These are phyloP conservation scores for Linnemannia zychae DNA, from an alignment of 192 early-diverging fungal genomes.

Conservation along the genomic window DNA sequence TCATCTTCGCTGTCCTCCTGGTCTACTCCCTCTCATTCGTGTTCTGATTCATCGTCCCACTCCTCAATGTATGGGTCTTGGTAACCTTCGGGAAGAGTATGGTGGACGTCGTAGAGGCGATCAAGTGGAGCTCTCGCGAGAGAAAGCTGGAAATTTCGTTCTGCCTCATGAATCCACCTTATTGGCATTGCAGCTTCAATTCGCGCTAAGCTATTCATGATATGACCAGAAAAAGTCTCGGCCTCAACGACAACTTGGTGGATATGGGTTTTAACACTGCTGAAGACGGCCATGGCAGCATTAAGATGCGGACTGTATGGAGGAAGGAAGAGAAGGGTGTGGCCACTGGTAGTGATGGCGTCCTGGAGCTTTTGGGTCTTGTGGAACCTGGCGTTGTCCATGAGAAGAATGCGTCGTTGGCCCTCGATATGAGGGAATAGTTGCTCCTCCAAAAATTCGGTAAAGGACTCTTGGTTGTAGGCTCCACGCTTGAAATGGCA, in stretches of 20 bases:
- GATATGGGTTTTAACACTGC: conserved; percentile 10
- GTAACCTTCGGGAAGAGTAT: too few relatives aligned
- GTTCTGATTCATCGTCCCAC: too few relatives aligned
- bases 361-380: conserved; percentile 19
- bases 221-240: conserved; percentile 11
- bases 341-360: conserved; percentile 14
- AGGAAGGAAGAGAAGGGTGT: conserved; percentile 16
- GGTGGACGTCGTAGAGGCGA: too few relatives aligned
- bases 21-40: too few relatives aligned
- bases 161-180: conserved; percentile 18
- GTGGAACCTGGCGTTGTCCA: conserved; percentile 27
- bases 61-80: too few relatives aligned
- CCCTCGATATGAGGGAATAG: conserved; percentile 14
- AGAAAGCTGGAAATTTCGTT: conserved; percentile 15
- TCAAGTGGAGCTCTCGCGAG: too few relatives aligned
- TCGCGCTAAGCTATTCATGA: not conserved
- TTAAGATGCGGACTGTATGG: conserved; percentile 29
- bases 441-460: conserved; percentile 23
- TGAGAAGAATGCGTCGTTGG: conserved; percentile 13
- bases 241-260: not conserved
- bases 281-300: too few relatives aligned
- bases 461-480: conserved; percentile 16
- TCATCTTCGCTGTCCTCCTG: too few relatives aligned
- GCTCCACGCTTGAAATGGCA: conserved; percentile 11
- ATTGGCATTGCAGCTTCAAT: conserved; percentile 6